Conservation (phyloP, 805 yeast species). For the Hanseniaspora guilliermondii region DNA sequence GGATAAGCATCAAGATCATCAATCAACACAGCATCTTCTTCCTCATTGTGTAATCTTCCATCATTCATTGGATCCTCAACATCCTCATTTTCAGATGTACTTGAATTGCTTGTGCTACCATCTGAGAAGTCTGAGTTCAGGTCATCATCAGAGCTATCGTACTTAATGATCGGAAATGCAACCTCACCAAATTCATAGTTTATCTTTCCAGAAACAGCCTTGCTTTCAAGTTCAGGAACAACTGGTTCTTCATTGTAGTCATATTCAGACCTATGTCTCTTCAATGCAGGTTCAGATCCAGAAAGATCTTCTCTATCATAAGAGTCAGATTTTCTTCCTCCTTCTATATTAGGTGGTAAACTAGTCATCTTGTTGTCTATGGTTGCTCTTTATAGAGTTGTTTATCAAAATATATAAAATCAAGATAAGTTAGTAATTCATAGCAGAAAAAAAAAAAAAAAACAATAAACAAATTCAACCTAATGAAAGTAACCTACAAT, state of each 20-base stretch:
- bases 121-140: conserved; percentile 23
- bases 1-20: conserved; percentile 13
- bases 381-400: neutral
- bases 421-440: too few species aligned
- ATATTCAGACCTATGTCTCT: neutral
- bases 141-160: conserved; percentile 30
- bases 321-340: neutral
- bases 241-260: neutral
- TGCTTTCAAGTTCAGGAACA: neutral
- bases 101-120: conserved; percentile 23
- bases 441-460: too few species aligned
- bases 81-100: neutral
- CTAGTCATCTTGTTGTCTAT: neutral
- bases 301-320: neutral
- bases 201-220: neutral
- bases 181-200: conserved; percentile 9
- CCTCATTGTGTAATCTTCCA: conserved; percentile 11
- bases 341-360: neutral
- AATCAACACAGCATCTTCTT: conserved; percentile 10
- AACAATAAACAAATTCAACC: too few species aligned
- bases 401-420: too few species aligned
- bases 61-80: conserved; percentile 11
- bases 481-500: too few species aligned
- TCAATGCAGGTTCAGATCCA: conserved; percentile 1
- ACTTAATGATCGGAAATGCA: conserved; percentile 15